phyloP scores from a whole-genome alignment of 1,284 basidiomycete genomes.

The Moesziomyces sp. region DNA sequence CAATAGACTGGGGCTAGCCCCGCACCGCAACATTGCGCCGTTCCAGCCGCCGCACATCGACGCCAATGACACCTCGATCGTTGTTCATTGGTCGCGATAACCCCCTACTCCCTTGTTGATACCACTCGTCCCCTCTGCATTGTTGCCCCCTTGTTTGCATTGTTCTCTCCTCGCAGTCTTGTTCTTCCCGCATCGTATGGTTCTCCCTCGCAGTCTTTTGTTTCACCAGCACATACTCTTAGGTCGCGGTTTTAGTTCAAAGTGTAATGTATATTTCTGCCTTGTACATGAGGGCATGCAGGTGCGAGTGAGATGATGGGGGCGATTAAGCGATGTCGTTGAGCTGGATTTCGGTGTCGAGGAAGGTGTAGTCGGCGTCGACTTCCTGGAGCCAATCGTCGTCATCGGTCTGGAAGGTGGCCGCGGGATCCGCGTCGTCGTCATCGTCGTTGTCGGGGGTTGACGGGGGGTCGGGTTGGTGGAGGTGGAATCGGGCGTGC shows the following conservation, averaged over 20 bases:
- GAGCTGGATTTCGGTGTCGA: conserved; percentile 41
- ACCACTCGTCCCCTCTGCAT: not conserved
- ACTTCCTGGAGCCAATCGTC: conserved; percentile 44
- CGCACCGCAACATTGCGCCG: conserved; percentile 6
- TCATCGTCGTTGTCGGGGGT: conserved; percentile 1
- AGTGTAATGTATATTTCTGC: not conserved
- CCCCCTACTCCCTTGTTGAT: not conserved
- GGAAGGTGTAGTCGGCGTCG: conserved; percentile 40
- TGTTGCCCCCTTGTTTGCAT: not conserved
- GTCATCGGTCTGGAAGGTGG: conserved; percentile 19
- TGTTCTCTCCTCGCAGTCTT: not conserved
- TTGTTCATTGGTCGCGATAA: conserved; percentile 40
- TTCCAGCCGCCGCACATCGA: conserved; percentile 1
- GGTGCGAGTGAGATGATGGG: not conserved
- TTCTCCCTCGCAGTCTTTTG: too few species aligned
- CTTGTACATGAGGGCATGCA: conserved; percentile 1
- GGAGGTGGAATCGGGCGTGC: conserved; percentile 24
- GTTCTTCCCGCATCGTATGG: not conserved
- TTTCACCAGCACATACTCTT: too few species aligned
- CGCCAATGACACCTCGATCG: conserved; percentile 18
- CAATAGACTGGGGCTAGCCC: conserved; percentile 3
- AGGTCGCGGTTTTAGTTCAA: not conserved
- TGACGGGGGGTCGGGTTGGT: conserved; percentile 4
- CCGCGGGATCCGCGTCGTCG: not conserved
- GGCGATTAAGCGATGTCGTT: conserved; percentile 19